These are phyloP conservation scores for Colletotrichum navitas DNA, from an alignment of 2,329 filamentous ascomycete genomes.

Conservation along the genomic window DNA sequence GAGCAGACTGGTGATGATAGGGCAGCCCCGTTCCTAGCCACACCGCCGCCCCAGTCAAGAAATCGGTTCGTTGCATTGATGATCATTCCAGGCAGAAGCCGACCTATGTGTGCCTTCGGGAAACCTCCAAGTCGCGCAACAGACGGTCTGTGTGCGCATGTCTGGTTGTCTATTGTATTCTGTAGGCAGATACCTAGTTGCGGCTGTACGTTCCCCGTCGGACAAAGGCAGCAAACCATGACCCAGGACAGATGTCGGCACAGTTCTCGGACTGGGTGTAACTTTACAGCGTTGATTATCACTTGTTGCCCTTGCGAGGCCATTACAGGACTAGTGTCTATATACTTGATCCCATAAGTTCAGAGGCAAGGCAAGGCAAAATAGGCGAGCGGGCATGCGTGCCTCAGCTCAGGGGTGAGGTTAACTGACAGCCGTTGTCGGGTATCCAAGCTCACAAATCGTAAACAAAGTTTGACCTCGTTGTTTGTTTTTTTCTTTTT, in stretches of 20 bases:
- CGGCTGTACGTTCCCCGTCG: neutral
- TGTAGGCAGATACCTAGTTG: neutral
- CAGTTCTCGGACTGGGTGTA: neutral
- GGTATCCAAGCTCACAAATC: neutral
- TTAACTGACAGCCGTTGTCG: neutral
- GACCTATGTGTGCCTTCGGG: too few species aligned
- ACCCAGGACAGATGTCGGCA: neutral
- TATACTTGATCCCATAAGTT: neutral
- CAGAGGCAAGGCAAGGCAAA: neutral
- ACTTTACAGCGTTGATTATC: neutral
- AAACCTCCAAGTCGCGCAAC: neutral
- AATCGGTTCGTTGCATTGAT: accelerated
- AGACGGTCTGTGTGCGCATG: neutral
- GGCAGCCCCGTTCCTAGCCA: too few species aligned
- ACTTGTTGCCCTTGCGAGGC: neutral
- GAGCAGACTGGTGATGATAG: neutral
- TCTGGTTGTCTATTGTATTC: too few species aligned
- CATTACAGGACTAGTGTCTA: neutral
- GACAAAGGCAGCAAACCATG: too few species aligned
- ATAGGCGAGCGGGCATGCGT: neutral
- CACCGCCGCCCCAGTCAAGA: too few species aligned
- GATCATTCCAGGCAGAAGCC: too few species aligned
- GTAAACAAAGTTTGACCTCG: neutral
- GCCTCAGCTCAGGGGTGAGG: too few species aligned
- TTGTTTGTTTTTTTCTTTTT: neutral